Conservation (phyloP, 306 rosid species). For the Trifolium repens region DNA sequence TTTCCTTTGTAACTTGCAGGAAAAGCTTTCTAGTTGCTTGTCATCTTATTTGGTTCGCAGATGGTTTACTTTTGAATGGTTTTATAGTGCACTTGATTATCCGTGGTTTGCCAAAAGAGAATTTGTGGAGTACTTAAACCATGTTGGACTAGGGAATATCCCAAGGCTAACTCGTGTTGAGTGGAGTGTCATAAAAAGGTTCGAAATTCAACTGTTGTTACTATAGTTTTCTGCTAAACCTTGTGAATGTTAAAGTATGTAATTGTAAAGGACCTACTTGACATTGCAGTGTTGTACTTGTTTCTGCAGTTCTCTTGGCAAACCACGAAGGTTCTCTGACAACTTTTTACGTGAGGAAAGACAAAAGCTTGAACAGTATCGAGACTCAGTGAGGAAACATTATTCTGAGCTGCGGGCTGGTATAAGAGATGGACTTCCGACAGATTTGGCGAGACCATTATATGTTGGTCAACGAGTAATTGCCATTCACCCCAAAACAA, state of each 20-base stretch:
- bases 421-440: conserved; percentile 82
- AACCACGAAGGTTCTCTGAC: conserved; percentile 94
- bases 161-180: conserved; percentile 88
- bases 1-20: conserved; percentile 57
- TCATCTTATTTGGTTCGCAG: conserved; percentile 71
- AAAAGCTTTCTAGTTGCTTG: conserved; percentile 71
- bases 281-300: conserved; percentile 39
- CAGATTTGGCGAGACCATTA: conserved; percentile 91
- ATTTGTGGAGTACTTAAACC: conserved; percentile 91
- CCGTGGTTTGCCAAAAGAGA: conserved; percentile 96
- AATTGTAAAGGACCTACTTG: conserved; percentile 29
- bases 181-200: conserved; percentile 96
- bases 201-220: conserved; percentile 29
- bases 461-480: conserved; percentile 88
- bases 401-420: conserved; percentile 78
- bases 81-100: conserved; percentile 91
- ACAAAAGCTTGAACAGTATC: conserved; percentile 78
- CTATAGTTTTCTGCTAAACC: conserved; percentile 23
- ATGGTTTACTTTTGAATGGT: conserved; percentile 93
- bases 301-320: conserved; percentile 89
- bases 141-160: conserved; percentile 88
- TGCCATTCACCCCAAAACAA: conserved; percentile 86
- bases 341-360: conserved; percentile 78
- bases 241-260: conserved; percentile 1
- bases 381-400: conserved; percentile 85